Conservation (phyloP, 345 rosid species). For the Syzygium oleosum region DNA sequence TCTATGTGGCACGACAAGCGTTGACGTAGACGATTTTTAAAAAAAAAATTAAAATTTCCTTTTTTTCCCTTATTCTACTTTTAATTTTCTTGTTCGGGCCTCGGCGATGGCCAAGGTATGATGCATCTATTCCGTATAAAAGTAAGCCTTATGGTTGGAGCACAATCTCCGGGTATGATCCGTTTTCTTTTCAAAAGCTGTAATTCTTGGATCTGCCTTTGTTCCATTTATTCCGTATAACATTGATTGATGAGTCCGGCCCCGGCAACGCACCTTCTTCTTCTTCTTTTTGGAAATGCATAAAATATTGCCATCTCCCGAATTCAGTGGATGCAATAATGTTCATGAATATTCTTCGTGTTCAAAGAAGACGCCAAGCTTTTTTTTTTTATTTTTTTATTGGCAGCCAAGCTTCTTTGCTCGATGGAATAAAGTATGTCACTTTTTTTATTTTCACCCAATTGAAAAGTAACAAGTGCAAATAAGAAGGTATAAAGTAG, state of each 20-base stretch:
- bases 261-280: not conserved
- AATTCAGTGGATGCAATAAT: not conserved
- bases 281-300: not conserved
- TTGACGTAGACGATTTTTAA: accelerated
- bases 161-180: not conserved
- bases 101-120: not conserved
- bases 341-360: not conserved
- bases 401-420: not conserved
- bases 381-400: not conserved
- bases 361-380: not conserved
- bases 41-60: too few relatives aligned
- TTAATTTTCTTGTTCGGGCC: not conserved
- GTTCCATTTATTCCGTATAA: not conserved
- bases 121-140: not conserved
- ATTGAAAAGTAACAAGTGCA: not conserved
- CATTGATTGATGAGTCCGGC: not conserved
- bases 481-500: not conserved
- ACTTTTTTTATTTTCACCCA: not conserved
- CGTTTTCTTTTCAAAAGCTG: not conserved
- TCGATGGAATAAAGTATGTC: not conserved
- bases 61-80: not conserved
- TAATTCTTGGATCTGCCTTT: not conserved
- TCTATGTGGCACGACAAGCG: not conserved
- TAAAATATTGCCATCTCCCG: not conserved
- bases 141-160: not conserved